Base-by-base conservation (phyloP, 1,139 yeast genomes). In the Pichia cactophila region DNA sequence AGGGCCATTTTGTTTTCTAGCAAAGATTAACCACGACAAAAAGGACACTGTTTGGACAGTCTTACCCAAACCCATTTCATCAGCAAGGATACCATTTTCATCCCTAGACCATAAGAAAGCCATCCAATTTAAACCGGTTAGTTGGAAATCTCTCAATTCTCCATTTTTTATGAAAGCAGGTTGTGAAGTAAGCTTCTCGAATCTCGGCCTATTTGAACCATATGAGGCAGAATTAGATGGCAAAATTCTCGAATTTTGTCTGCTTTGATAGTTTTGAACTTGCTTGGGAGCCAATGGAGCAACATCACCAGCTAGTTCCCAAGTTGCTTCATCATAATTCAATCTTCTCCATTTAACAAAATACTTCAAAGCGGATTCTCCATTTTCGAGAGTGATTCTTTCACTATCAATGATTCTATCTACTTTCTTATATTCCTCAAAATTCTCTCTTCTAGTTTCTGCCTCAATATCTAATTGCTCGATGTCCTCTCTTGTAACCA, bases 91-190 rank as follows among this genome's bases (percentile, higher is more conserved):
- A 50, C 99, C 99, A 66, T 92, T 94, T 69, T 92, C 97, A 66
- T 92, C 88, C 63, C 97, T 78, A 3, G 96, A 87, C 98, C 98
- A 94, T 55, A 94, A 73, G 64, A 89, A 94, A 0, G 98, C 98
- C 98, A 94, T 94, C 99, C 98, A 94, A 68, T 94, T 94, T 55
- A 94, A 76, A 54, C 99, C 99, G 0, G 98, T 92, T 63, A 94
- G 75, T 70, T 94, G 99, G 77, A 94, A 92, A 70, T 94, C 98
- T 65, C 98, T 80, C 56, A 92, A 74, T 66, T 86, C 95, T 44
- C 97, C 97, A 61, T 86, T 85, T 63, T 89, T 89, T 57, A 94
- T 85, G 62, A 84, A 94, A 14, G 83, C 75, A 0, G 99, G 99
- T 69, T 94, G 99, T 50, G 77, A 77, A 31, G 78, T 78, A 50